A percentile compares a stretch with the other conserved stretches of the same genome.
Evolutionary conservation across 176 grass and related monocot species (phyloP).

Genomic region (Oryza meyeriana): DNA sequence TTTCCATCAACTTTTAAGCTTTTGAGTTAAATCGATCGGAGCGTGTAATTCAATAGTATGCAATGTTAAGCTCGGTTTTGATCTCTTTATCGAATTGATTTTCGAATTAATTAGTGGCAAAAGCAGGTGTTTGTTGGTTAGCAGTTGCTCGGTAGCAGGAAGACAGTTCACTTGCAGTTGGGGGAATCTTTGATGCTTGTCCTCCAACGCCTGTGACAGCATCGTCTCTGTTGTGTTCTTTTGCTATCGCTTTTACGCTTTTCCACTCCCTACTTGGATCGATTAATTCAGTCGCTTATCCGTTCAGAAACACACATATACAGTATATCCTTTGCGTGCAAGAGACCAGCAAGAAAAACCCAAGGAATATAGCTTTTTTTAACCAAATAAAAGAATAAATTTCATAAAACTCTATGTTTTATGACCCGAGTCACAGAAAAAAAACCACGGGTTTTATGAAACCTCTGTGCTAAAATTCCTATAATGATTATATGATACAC

Average conservation of each 20-base stretch:
- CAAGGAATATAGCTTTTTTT: neutral
- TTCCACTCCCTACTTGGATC: neutral
- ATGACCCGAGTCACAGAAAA: too few relatives aligned
- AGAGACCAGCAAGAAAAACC: neutral
- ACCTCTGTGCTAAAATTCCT: too few relatives aligned
- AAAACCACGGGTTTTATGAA: too few relatives aligned
- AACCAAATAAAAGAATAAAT: neutral
- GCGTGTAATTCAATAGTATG: too few relatives aligned
- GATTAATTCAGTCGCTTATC: slow-evolving; percentile 3
- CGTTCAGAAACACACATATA: neutral
- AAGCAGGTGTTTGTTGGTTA: neutral
- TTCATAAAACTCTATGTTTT: too few relatives aligned
- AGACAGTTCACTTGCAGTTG: neutral
- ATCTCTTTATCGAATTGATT: neutral
- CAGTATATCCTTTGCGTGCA: slow-evolving; percentile 30
- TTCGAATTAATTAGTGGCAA: neutral
- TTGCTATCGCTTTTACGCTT: neutral
- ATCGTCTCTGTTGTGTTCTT: neutral
- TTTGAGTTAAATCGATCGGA: too few relatives aligned
- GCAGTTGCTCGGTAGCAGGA: neutral
- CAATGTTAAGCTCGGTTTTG: neutral
- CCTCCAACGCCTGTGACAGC: neutral
- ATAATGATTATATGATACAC: too few relatives aligned
- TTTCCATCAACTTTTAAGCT: too few relatives aligned
- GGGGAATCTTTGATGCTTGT: neutral